Conservation (phyloP, 148 eudicot genomes). For the Diospyros lotus region DNA sequence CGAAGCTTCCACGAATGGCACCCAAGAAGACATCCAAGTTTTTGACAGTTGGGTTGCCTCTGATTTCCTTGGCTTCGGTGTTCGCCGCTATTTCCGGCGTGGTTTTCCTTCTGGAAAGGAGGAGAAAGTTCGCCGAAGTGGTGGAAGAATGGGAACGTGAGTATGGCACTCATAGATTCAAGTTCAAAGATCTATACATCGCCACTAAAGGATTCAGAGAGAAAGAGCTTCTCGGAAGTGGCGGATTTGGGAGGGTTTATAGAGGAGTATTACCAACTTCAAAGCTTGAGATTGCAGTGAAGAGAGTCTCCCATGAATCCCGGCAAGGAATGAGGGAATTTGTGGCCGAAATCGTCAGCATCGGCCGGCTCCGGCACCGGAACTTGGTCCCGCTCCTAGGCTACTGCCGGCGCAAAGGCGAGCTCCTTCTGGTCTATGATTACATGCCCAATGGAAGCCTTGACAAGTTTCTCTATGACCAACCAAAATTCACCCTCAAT, state of each 20-base stretch:
- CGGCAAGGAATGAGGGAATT: constrained; percentile 34
- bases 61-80: background rate
- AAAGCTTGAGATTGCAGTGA: constrained; percentile 27
- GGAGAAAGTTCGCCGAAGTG: constrained; percentile 45
- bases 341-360: constrained; percentile 30
- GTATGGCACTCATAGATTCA: constrained; percentile 42
- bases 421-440: constrained; percentile 25
- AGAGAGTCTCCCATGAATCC: constrained; percentile 33
- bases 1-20: constrained; percentile 21
- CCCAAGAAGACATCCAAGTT: constrained; percentile 14
- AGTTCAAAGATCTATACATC: constrained; percentile 38
- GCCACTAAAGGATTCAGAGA: constrained; percentile 55
- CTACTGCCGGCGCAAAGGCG: constrained; percentile 27
- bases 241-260: constrained; percentile 34
- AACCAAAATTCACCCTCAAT: constrained; percentile 16
- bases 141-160: constrained; percentile 53
- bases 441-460: constrained; percentile 35
- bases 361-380: constrained; percentile 31
- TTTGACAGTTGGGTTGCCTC: constrained; percentile 13
- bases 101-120: constrained; percentile 20
- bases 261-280: constrained; percentile 14
- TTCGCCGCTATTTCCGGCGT: background rate
- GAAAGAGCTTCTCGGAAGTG: constrained; percentile 27
- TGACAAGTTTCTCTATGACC: constrained; percentile 25
- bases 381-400: constrained; percentile 29